phyloP scores from a whole-genome alignment of 306 rosid species.

The Cercis canadensis region DNA sequence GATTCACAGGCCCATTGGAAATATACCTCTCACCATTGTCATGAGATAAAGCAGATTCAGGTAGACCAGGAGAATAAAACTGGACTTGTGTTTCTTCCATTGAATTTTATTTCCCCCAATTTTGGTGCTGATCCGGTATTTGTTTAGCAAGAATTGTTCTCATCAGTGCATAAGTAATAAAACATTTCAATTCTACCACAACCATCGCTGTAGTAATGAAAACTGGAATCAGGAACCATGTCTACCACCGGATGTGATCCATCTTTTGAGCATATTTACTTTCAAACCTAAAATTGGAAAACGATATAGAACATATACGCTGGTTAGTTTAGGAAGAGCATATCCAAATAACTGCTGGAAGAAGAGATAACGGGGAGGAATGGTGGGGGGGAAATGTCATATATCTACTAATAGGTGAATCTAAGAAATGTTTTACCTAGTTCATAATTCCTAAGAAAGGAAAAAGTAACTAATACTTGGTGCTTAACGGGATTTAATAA shows the following conservation, averaged over 20 bases:
- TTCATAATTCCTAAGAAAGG: constrained; percentile 28
- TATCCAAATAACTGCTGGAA: background rate
- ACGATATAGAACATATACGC: constrained; percentile 15
- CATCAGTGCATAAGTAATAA: constrained; percentile 28
- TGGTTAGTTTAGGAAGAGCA: background rate
- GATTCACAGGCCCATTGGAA: constrained; percentile 43
- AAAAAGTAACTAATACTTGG: background rate
- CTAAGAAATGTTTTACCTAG: background rate
- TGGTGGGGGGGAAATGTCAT: background rate
- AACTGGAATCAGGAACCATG: background rate
- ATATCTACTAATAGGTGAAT: constrained; percentile 1
- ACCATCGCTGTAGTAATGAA: constrained; percentile 11
- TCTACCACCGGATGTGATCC: constrained; percentile 25
- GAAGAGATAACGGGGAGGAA: background rate
- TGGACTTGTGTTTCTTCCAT: constrained; percentile 59
- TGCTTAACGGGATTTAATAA: background rate
- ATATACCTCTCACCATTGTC: constrained; percentile 36
- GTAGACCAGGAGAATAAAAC: constrained; percentile 39
- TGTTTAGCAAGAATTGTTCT: constrained; percentile 14
- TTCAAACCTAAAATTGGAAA: constrained; percentile 31
- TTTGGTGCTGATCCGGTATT: constrained; percentile 24
- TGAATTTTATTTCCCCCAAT: constrained; percentile 28
- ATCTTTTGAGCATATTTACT: constrained; percentile 23
- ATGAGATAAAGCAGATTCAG: constrained; percentile 42
- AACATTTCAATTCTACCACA: constrained; percentile 32